A percentile compares a stretch with the other conserved stretches of the same genome.
These are phyloP conservation scores for Coniochaeta prunicola DNA, from an alignment of 2,329 filamentous ascomycete genomes.

Conservation along the genomic window DNA sequence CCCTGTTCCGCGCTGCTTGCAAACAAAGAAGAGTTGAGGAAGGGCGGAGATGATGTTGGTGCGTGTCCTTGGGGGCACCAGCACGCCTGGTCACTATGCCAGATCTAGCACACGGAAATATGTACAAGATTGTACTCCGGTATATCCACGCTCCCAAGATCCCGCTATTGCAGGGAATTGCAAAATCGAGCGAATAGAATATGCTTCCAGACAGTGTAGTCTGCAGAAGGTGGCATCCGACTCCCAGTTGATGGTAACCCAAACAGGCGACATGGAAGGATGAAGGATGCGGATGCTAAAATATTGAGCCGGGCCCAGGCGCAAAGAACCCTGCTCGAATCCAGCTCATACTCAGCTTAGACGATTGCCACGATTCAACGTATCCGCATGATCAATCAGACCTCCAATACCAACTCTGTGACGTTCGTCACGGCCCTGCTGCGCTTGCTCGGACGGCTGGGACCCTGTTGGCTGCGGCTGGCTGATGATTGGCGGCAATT, in stretches of 20 bases:
- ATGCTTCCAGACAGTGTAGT: background rate
- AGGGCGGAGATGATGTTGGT: background rate
- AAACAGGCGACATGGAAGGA: background rate
- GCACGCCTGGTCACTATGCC: background rate
- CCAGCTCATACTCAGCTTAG: background rate
- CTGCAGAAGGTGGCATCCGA: background rate
- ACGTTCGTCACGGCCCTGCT: conserved; percentile 37
- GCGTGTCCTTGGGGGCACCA: background rate
- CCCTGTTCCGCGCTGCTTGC: background rate
- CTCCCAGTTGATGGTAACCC: background rate
- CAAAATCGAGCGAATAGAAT: background rate
- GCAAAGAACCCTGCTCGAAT: no score
- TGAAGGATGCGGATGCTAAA: background rate
- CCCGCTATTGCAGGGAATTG: background rate
- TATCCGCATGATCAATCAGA: conserved; percentile 44
- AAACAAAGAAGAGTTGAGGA: background rate
- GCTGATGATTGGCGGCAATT: conserved; percentile 41
- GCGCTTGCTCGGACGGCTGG: conserved; percentile 14
- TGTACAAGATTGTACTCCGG: background rate
- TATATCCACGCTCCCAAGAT: background rate
- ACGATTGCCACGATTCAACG: background rate
- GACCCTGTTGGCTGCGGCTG: conserved; percentile 11
- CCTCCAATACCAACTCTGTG: conserved; percentile 54
- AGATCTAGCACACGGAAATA: background rate
- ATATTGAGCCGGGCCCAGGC: background rate